Conservation (phyloP, 164 flowering plant species). For the Kalanchoe fedtschenkoi region DNA sequence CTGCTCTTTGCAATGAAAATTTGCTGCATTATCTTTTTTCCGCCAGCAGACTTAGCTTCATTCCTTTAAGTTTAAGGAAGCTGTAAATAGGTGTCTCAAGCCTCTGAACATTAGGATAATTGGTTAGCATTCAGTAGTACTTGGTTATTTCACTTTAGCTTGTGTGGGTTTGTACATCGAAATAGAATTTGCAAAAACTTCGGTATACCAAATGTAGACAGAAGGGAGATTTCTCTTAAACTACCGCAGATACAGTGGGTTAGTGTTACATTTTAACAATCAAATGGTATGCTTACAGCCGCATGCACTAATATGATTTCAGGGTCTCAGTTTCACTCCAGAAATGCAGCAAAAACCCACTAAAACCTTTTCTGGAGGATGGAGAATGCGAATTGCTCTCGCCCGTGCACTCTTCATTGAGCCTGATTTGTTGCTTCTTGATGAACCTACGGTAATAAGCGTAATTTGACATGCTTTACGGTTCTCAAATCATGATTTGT, state of each 20-base stretch:
- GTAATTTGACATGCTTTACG: background rate
- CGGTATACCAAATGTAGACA: too few species aligned
- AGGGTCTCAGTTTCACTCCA: conserved; percentile 96
- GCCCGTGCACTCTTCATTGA: conserved; percentile 96
- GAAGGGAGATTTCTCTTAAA: too few species aligned
- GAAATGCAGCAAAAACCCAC: conserved; percentile 89
- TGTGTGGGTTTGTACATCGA: too few species aligned
- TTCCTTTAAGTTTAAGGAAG: background rate
- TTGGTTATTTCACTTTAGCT: background rate
- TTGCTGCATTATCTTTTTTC: background rate
- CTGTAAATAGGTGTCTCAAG: background rate
- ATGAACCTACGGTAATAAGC: conserved; percentile 81
- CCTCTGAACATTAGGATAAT: background rate
- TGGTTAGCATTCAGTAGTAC: background rate
- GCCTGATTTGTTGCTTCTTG: conserved; percentile 91
- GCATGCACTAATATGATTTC: conserved; percentile 11
- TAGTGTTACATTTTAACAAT: background rate
- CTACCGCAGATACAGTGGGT: background rate
- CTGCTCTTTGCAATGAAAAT: background rate
- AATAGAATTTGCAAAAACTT: too few species aligned
- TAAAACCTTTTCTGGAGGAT: conserved; percentile 93
- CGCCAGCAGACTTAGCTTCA: too few species aligned
- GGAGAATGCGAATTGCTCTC: conserved; percentile 99
- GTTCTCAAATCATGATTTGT: background rate
- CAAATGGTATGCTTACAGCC: background rate